Base-by-base conservation (phyloP, 495 filamentous ascomycete species). In the Aspergillus ostianus region DNA sequence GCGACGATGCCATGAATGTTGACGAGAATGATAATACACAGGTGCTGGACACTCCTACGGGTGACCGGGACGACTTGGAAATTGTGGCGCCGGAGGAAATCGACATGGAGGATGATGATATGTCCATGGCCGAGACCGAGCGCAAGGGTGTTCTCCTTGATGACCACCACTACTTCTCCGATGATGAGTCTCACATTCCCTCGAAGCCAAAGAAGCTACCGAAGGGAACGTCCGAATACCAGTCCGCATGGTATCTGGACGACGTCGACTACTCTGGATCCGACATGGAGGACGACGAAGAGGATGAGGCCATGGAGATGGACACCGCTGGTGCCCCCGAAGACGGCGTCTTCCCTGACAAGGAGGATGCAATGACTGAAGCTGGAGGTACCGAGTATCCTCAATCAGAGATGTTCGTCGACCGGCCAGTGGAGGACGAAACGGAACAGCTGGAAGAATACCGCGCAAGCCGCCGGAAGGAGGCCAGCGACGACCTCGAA, bases 101-200 rank as follows among this genome's bases (percentile, higher is more conserved):
- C 13, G 85, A 89, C 68, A 91, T 91, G 83, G 84, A 88, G 32
- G 85, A 88, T 58, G 85, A 88, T 32, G 83, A 87, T 19, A 80
- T 84, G 58, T 75, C 79, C 0, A 70, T 83, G 29, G 84, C 85
- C 7, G 79, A 85, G n/a, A 72, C 70, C 13, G 77, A 79, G 26
- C 81, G 87, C 51, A 86, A 84, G 73, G 93, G 93, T 50, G 94
- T 98, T 4, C 79, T 98, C 47, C 80, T 98, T 29, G 94, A 98
- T 63, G 93, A 96, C 61, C 93, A 98, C 73, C 94, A 97, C 68
- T 98, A 98, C 75, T 98, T 97, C 69, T 93, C 92, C 4, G 94
- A 98, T 53, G 91, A 96, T 18, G 89, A 95, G 21, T 77, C 83
- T n/a, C 77, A 83, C 59, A 76, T 83, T 30, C 83, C 85, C 3